Evolutionary conservation across 441 rosid species (phyloP).

Genomic region (Capsella rubella): DNA sequence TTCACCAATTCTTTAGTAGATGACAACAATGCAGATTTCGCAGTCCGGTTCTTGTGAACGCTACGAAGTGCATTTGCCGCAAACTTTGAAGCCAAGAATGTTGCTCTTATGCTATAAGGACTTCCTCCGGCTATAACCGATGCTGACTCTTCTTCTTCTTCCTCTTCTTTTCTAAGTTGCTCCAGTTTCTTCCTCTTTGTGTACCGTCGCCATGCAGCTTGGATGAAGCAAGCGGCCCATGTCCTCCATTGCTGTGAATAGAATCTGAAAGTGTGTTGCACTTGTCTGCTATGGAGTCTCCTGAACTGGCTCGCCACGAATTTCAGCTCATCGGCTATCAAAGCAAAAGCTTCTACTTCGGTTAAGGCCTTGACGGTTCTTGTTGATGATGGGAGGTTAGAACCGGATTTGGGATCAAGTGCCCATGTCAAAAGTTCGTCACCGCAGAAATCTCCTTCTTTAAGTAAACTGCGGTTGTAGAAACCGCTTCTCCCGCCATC

Average conservation of each 20-base stretch:
- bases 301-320: slow-evolving; percentile 96
- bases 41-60: slow-evolving; percentile 75
- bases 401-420: slow-evolving; percentile 89
- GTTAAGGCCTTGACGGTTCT: slow-evolving; percentile 86
- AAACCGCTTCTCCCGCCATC: slow-evolving; percentile 99
- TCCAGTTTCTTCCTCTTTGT: slow-evolving; percentile 80
- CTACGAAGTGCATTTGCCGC: slow-evolving; percentile 94
- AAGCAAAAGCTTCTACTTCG: slow-evolving; percentile 96
- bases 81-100: slow-evolving; percentile 88
- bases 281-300: slow-evolving; percentile 95
- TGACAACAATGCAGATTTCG: slow-evolving; percentile 25
- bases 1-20: slow-evolving; percentile 75
- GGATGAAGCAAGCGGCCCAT: slow-evolving; percentile 96
- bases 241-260: slow-evolving; percentile 99
- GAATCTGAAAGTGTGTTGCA: slow-evolving; percentile 95
- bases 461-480: slow-evolving; percentile 81
- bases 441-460: slow-evolving; percentile 96
- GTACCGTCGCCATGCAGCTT: slow-evolving; percentile 96
- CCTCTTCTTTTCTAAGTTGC: slow-evolving; percentile 76
- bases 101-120: slow-evolving; percentile 73
- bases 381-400: slow-evolving; percentile 94
- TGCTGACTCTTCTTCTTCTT: slow-evolving; percentile 39
- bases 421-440: slow-evolving; percentile 99
- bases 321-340: slow-evolving; percentile 86
- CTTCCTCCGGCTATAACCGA: slow-evolving; percentile 42